Evolutionary conservation across 2,329 filamentous ascomycete species (phyloP), one percentile per base, ranked within the genome.

Genomic region (Colletotrichum abscissum): DNA sequence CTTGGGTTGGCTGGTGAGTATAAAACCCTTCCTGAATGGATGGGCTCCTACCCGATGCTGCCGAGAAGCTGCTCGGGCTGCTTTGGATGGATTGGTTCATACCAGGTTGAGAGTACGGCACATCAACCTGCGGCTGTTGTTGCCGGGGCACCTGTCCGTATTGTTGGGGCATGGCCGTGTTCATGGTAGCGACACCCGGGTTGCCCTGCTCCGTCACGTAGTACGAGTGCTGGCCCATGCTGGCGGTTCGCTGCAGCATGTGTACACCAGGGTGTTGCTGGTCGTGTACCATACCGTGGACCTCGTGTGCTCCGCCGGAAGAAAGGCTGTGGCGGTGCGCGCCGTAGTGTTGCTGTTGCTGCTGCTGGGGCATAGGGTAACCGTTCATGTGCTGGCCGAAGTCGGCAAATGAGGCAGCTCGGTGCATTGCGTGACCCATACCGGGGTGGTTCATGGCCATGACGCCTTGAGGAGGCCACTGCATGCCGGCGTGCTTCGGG

Each of bases 191-290:
- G 6, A 92, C 87, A 14, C 87, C 89, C 11, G 90, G 89, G 76
- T 91, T 91, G 78, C 85, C 87, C 75, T 91, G 88, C 69, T 92
- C 90, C 1, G 90, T 87, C 35, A 92, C 85, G 76, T 91, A 92
- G 78, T 87, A 90, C 6, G 81, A 79, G 46, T 82, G 79, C 66
- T 86, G 85, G 3, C 86, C 83, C 77, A 88, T 82, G 78, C 84
- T 86, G 5, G 85, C 77, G n/a, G 85, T 83, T 66, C 87, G 84
- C 75, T 88, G 87, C 60, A 88, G 78, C 78, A 89, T 85, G 22
- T 49, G 42, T 11, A 87, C 82, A 30, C 80, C 80, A 4, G 83
- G 78, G 62, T 88, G 86, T 63, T 85, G 81, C 49, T 79, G 80
- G 33, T 88, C 84, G 16, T 82, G 82, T n/a, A 86, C 79, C 8